Evolutionary conservation across 257 asterid genomes (phyloP).

Genomic region (Jacaranda copaia): DNA sequence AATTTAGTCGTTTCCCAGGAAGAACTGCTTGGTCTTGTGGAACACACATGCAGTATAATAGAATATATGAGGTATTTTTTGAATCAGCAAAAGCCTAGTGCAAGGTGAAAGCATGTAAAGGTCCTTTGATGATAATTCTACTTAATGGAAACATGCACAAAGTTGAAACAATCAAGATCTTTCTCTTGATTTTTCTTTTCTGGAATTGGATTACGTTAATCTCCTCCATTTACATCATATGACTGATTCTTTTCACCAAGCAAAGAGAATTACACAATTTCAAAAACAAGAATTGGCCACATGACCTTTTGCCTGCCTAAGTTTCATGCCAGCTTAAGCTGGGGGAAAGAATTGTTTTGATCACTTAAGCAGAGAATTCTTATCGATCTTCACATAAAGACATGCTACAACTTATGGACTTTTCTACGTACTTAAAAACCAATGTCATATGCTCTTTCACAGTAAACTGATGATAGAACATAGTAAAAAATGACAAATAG

Average conservation of each 20-base stretch:
- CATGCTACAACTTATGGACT: neutral
- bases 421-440: slow-evolving; percentile 7
- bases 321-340: neutral
- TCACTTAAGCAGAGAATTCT: neutral
- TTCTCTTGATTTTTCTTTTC: neutral
- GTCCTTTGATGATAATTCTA: neutral
- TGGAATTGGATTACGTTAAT: slow-evolving; percentile 9
- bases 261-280: slow-evolving; percentile 2
- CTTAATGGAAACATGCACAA: slow-evolving; percentile 17
- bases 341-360: slow-evolving; percentile 3
- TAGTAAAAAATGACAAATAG: neutral
- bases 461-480: neutral
- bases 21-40: slow-evolving; percentile 10
- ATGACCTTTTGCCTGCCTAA: slow-evolving; percentile 2
- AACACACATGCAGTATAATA: slow-evolving; percentile 3
- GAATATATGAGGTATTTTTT: neutral
- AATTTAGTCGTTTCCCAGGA: neutral
- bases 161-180: slow-evolving; percentile 1
- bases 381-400: neutral
- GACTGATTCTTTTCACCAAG: neutral
- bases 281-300: slow-evolving; percentile 14
- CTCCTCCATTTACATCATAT: neutral
- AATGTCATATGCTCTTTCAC: neutral
- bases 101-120: slow-evolving; percentile 13
- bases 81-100: neutral